Evolutionary conservation across 2,329 filamentous ascomycete genomes (phyloP), one percentile per base, ranked within the genome.

Genomic region (Aspergillus sclerotialis): DNA sequence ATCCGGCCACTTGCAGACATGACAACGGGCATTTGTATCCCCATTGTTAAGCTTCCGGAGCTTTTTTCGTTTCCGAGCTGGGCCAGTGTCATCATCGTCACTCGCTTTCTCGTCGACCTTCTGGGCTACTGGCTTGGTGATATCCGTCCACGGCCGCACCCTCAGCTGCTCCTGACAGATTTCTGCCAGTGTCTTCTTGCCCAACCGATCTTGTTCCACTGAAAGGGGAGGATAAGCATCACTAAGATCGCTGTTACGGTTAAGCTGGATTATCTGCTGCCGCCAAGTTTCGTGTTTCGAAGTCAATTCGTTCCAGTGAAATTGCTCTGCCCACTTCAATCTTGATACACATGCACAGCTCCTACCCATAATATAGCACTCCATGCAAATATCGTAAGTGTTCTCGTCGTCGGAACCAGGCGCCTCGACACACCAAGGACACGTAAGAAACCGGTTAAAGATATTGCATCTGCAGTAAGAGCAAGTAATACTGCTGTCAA

Each of bases 321-420:
- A 95, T 56, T 96, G 92, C 56, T 98, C 89, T 32, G 86, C 87
- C 89, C 90, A 98, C 40, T 76, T 78, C 8, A 94, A 73, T 8
- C 79, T 80, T 3, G 89, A 94, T 32, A 94, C 75, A 53, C 92
- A 98, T 3, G 76, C 78, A 56, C 92, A 98, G 29, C 89, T 94
- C 33, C 92, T 78, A 14, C 92, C 92, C 84, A 96, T 94, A n/a
- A 80, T 84, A 54, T 94, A 98, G 55, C 92, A 98, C 48, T 98
- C 92, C 84, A 98, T 89, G 54, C 92, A 98, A 14, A 98, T 74
- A 57, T 98, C 92, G 56, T 96, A 98, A 0, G 85, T 85, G 53
- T 96, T 79, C 19, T 81, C 85, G 36, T 87, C 82, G 19, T 79
- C 84, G 39, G 75, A 74, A 8, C 75, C 68, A 13, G 85, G 69